Evolutionary conservation across 2,329 filamentous ascomycete species (phyloP).

Genomic region (Paecilomyces fulvus): DNA sequence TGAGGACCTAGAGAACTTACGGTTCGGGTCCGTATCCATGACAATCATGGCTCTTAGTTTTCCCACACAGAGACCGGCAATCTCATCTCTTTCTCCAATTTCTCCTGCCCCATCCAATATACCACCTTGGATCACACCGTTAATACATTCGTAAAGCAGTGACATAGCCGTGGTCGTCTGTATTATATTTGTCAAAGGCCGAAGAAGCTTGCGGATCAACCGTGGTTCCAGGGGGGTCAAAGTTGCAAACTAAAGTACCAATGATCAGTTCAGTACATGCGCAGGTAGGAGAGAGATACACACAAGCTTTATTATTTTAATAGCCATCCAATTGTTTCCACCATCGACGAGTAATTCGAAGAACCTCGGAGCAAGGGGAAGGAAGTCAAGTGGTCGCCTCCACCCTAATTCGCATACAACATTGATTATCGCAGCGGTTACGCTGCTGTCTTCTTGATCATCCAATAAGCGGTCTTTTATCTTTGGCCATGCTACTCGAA

Average conservation of each 20-base stretch:
- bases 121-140: constrained; percentile 93
- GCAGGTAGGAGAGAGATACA: constrained; percentile 18
- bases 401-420: constrained; percentile 94
- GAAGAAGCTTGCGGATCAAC: constrained; percentile 80
- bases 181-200: constrained; percentile 86
- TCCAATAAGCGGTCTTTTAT: constrained; percentile 93
- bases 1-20: constrained; percentile 44
- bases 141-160: constrained; percentile 96
- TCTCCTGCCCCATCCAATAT: constrained; percentile 79
- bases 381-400: constrained; percentile 85
- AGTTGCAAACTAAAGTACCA: constrained; percentile 68
- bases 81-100: constrained; percentile 75
- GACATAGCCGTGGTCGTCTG: constrained; percentile 96
- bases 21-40: constrained; percentile 84
- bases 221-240: constrained; percentile 87
- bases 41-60: constrained; percentile 93
- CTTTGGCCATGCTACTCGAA: constrained; percentile 90
- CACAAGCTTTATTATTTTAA: constrained; percentile 95
- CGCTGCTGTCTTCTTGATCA: constrained; percentile 78
- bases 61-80: constrained; percentile 82
- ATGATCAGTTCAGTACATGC: constrained; percentile 14
- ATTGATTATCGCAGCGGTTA: constrained; percentile 93
- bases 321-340: constrained; percentile 99
- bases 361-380: constrained; percentile 80
- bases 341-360: constrained; percentile 89